Base-by-base conservation (phyloP, 495 filamentous ascomycete genomes). In the Copromyces sp. region DNA sequence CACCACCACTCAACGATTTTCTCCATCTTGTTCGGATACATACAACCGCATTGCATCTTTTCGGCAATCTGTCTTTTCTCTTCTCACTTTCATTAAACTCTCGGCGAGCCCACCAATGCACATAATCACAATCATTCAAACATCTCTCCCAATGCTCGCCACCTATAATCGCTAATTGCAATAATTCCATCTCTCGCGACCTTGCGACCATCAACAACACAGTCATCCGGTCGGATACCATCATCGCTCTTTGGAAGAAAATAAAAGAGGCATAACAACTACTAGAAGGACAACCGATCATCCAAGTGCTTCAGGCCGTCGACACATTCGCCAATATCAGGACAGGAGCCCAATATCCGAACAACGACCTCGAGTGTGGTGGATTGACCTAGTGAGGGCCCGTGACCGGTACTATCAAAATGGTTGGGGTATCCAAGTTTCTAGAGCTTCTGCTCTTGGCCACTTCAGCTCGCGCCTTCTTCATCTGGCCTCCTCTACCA, bases 381-480 rank as follows among this genome's bases (percentile, higher is more conserved):
- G n/a, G 20, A 59, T 59, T 59, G 53, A 61, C 53, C 6, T 4
- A 6, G 12, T 61, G 12, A 61, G 53, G 24, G 53, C 32, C 53
- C 29, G 24, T 61, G 53, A 61, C 53, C 6, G 24, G 53, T 61
- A 12, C 59, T 42, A 73, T 78, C 83, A 84, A 77, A 53, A 85
- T 85, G 84, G 73, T 78, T 75, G 74, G 73, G 71, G 74, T 69
- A 72, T 75, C 75, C 17, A 41, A 79, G 69, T 73, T 82, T 39
- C 70, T 85, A 47, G 81, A 82, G 77, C 76, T 86, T 53, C 79
- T 82, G 69, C 72, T 85, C 77, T 85, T 83, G 82, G 77, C 77
- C 72, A 73, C 82, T 38, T 73, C 77, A 44, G 78, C 79, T 68
- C 75, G 77, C 39, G 83, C 81, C 69, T 82, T 85, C 73, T 81